Percentiles rank a stretch among this genome's conserved stretches.
These are phyloP conservation scores for Monilinia fructicola DNA, from an alignment of 2,329 filamentous ascomycete genomes.

Conservation along the genomic window DNA sequence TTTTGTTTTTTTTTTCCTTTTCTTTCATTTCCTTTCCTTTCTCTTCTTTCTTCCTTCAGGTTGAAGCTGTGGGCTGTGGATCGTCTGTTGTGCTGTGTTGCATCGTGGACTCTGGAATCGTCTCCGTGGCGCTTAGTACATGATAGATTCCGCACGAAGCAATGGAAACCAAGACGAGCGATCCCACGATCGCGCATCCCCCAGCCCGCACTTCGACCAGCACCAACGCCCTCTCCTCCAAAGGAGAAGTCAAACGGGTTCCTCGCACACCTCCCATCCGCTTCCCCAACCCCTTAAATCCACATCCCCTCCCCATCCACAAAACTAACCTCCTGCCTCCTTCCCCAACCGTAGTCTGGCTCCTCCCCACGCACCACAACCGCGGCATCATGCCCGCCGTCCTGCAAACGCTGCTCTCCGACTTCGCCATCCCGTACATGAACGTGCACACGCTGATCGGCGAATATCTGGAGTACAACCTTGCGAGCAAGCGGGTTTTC, in stretches of 20 bases:
- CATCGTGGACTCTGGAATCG: neutral
- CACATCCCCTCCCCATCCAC: too few relatives aligned
- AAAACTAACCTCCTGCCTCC: neutral
- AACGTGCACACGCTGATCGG: slow-evolving; percentile 16
- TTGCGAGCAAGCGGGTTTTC: slow-evolving; percentile 24
- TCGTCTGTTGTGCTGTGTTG: too few relatives aligned
- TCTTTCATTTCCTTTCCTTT: too few relatives aligned
- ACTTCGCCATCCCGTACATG: slow-evolving; percentile 25
- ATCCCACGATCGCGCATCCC: too few relatives aligned
- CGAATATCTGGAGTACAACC: slow-evolving; percentile 20
- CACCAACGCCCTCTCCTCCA: too few relatives aligned
- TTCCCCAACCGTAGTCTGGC: slow-evolving; percentile 15
- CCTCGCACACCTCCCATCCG: too few relatives aligned
- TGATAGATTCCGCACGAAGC: too few relatives aligned
- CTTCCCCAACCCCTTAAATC: too few relatives aligned
- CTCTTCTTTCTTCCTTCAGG: too few relatives aligned
- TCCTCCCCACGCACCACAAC: slow-evolving; percentile 21
- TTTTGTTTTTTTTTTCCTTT: too few relatives aligned
- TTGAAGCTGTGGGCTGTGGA: too few relatives aligned
- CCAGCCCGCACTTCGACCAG: neutral
- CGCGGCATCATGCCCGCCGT: slow-evolving; percentile 23
- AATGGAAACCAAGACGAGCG: neutral
- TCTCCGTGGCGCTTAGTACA: neutral
- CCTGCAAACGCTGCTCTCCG: slow-evolving; percentile 15
- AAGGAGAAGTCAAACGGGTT: too few relatives aligned